Conservation (phyloP, 2,329 filamentous ascomycete species). For the Scedosporium minutisporum region DNA sequence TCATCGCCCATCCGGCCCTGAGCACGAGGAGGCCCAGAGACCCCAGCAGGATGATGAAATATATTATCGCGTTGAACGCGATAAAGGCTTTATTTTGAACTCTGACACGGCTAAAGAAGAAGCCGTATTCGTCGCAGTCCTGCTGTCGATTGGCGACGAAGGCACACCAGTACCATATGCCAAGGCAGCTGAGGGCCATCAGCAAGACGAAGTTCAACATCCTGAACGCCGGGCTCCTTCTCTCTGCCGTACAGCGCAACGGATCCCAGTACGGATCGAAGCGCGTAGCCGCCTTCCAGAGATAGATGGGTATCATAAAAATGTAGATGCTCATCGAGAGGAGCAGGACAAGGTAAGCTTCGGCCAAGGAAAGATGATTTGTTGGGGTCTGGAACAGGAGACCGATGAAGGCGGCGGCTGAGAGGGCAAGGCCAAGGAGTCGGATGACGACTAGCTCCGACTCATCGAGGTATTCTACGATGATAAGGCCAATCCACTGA, state of each 20-base stretch:
- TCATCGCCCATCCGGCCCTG: constrained; percentile 14
- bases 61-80: constrained; percentile 21
- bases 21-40: constrained; percentile 15
- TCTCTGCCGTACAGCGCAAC: constrained; percentile 17
- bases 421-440: constrained; percentile 21
- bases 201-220: constrained; percentile 17
- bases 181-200: constrained; percentile 17
- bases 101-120: constrained; percentile 20
- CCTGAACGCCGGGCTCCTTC: constrained; percentile 16
- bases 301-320: constrained; percentile 21
- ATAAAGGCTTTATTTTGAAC: constrained; percentile 18
- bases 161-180: constrained; percentile 21
- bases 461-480: constrained; percentile 21
- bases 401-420: constrained; percentile 15
- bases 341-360: constrained; percentile 22
- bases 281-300: constrained; percentile 22
- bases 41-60: constrained; percentile 16
- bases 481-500: constrained; percentile 24
- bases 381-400: constrained; percentile 17
- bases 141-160: constrained; percentile 15
- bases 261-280: constrained; percentile 22
- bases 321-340: constrained; percentile 21
- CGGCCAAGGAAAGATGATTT: constrained; percentile 16
- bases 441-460: constrained; percentile 19
- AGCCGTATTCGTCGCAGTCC: constrained; percentile 19